These are phyloP conservation scores for Exsudoporus frostii DNA, from an alignment of 768 basidiomycete species.

Conservation along the genomic window DNA sequence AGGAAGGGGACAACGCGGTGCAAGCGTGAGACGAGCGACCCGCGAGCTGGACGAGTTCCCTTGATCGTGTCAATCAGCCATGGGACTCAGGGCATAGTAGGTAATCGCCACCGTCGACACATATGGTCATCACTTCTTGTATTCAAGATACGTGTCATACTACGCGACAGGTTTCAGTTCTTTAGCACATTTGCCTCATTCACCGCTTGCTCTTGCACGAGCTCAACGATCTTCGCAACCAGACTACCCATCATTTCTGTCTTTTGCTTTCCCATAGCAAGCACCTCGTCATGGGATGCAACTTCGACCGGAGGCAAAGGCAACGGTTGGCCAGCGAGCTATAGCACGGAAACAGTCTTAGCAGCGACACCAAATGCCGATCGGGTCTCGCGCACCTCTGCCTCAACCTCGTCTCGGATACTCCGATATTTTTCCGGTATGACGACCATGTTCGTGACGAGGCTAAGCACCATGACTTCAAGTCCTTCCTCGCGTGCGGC, in stretches of 20 bases:
- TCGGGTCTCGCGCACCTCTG: conserved; percentile 52
- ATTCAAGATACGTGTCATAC: not conserved
- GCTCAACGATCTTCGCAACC: conserved; percentile 62
- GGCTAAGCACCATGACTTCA: conserved; percentile 73
- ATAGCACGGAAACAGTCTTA: conserved; percentile 2
- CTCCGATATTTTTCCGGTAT: conserved; percentile 64
- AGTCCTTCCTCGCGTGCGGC: conserved; percentile 74
- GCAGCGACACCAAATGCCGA: not conserved
- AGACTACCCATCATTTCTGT: conserved; percentile 69
- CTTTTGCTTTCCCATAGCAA: conserved; percentile 61
- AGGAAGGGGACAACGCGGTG: conserved; percentile 17
- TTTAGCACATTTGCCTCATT: conserved; percentile 1
- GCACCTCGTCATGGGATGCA: conserved; percentile 80
- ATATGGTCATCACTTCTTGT: not conserved
- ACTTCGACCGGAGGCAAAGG: conserved; percentile 39
- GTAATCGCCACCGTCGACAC: not conserved
- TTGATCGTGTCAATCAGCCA: not conserved
- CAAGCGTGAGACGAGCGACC: conserved; percentile 21
- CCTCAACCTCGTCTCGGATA: conserved; percentile 70
- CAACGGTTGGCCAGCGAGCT: conserved; percentile 62
- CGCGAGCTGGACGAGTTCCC: not conserved
- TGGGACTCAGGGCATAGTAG: not conserved
- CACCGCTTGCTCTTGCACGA: conserved; percentile 23
- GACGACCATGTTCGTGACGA: conserved; percentile 85
- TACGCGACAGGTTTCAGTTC: conserved; percentile 9